Base-by-base conservation (phyloP, 2,329 filamentous ascomycete species). In the Fusarium sp. region DNA sequence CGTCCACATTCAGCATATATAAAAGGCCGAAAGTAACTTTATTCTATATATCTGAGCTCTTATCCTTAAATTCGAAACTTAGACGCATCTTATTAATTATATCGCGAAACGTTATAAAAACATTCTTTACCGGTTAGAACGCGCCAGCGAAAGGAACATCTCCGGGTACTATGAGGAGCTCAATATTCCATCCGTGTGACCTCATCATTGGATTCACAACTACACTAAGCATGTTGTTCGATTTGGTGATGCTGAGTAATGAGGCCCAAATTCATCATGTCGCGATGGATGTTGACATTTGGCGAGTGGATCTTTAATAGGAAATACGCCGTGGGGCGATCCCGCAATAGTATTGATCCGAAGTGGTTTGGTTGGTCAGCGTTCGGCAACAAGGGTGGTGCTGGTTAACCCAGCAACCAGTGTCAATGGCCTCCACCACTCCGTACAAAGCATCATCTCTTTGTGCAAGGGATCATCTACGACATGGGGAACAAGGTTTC, bases 1-100 rank as follows among this genome's bases (percentile, higher is more conserved):
- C 29, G 3, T 59, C 9, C 13, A 67, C 35, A 24, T 67, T 62
- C 22, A 50, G 13, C 11, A 35, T 24, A 16, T 52, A 38, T 11
- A 59, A n/a, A n/a, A 67, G 40, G 22, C 31, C 66, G 18, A 71
- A 71, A 5, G 40, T 54, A 42, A 71, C 59, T 24, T 62, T 24
- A 22, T 54, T 22, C 59, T 62, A 71, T 16, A 59, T 22, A 20
- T 50, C 35, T 4, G 24, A 37, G n/a, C 45, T 27, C 8, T 47
- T 29, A 35, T 24, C 31, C 13, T 35, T 1, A 7, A 54, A 22
- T 27, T 56, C 52, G 35, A 67, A 67, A 13, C 65, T 52, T n/a
- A 64, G 20, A 22, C 54, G 52, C 60, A 67, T 54, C 37, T 67
- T 54, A n/a, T 67, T 16, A 0, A 67, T 4, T 10, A 67, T 42